Conservation (phyloP, 306 rosid genomes). For the Cucurbita argyrosperma region DNA sequence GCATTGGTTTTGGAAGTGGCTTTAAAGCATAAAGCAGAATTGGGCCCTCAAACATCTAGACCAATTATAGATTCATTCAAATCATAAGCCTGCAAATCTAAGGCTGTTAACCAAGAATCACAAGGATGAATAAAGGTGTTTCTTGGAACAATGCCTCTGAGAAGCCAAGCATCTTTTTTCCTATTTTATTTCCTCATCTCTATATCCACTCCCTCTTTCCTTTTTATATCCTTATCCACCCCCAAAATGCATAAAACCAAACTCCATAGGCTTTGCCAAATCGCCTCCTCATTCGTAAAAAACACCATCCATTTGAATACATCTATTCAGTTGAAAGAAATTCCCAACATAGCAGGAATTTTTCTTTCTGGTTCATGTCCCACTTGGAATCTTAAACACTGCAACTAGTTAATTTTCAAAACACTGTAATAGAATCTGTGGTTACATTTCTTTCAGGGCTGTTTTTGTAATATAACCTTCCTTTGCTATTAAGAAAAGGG, state of each 20-base stretch:
- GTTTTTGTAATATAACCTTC: slow-evolving; percentile 28
- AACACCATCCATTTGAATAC: background rate
- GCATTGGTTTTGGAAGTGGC: slow-evolving; percentile 31
- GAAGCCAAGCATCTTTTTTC: slow-evolving; percentile 71
- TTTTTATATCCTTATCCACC: slow-evolving; percentile 16
- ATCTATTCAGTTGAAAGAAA: background rate
- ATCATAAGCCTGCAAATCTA: slow-evolving; percentile 46
- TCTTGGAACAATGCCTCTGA: slow-evolving; percentile 52
- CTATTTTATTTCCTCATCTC: slow-evolving; percentile 20
- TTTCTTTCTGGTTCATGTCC: background rate
- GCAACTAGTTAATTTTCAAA: background rate
- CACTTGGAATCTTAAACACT: background rate
- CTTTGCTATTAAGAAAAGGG: slow-evolving; percentile 61
- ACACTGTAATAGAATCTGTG: background rate
- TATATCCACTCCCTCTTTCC: slow-evolving; percentile 30
- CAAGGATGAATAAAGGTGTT: slow-evolving; percentile 51
- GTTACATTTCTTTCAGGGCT: slow-evolving; percentile 5
- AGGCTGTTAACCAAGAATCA: slow-evolving; percentile 85
- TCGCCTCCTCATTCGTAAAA: slow-evolving; percentile 12
- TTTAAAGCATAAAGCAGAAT: slow-evolving; percentile 49
- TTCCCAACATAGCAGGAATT: background rate
- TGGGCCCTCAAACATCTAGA: slow-evolving; percentile 36
- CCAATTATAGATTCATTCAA: slow-evolving; percentile 65
- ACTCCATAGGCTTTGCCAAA: slow-evolving; percentile 23
- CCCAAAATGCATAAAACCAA: slow-evolving; percentile 21